Percentiles rank a stretch among this genome's conserved stretches.
Conservation (phyloP, 2,329 filamentous ascomycete genomes). For the Albifimbria verrucaria region DNA sequence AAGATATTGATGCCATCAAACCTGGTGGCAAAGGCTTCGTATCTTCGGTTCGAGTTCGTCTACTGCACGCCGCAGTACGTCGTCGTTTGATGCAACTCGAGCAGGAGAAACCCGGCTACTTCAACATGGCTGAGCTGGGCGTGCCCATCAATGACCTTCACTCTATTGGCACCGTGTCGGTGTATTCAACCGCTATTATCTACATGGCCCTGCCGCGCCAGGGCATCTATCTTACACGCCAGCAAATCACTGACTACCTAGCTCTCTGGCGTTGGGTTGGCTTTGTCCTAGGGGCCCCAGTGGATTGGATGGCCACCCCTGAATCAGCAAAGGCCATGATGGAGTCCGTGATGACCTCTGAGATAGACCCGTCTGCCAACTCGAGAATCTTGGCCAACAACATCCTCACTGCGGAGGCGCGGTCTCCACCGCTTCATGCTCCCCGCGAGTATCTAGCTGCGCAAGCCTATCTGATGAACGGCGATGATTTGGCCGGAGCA, state of each 20-base stretch:
- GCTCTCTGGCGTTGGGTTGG: constrained; percentile 75
- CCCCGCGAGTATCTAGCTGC: constrained; percentile 66
- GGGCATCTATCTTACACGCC: constrained; percentile 60
- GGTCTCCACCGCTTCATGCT: constrained; percentile 62
- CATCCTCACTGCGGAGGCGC: constrained; percentile 66
- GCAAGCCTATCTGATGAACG: constrained; percentile 67
- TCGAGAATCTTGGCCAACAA: constrained; percentile 69
- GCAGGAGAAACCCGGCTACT: constrained; percentile 54
- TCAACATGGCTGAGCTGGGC: constrained; percentile 53
- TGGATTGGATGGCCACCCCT: constrained; percentile 54
- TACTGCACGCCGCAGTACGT: constrained; percentile 63
- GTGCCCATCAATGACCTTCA: constrained; percentile 74
- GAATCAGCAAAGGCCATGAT: constrained; percentile 57
- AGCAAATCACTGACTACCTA: constrained; percentile 67
- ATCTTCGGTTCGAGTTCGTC: constrained; percentile 60
- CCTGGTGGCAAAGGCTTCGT: constrained; percentile 61
- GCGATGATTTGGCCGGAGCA: constrained; percentile 55
- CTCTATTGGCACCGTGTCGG: constrained; percentile 66
- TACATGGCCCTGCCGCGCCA: constrained; percentile 70
- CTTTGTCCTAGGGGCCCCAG: constrained; percentile 67
- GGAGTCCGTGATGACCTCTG: constrained; percentile 64
- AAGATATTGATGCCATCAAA: constrained; percentile 60
- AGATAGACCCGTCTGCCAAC: constrained; percentile 62
- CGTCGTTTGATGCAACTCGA: constrained; percentile 58
- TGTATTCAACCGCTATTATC: constrained; percentile 66